Evolutionary conservation across 352 stramenopile species (phyloP).

Genomic region (Globisporangium uncinulatum): DNA sequence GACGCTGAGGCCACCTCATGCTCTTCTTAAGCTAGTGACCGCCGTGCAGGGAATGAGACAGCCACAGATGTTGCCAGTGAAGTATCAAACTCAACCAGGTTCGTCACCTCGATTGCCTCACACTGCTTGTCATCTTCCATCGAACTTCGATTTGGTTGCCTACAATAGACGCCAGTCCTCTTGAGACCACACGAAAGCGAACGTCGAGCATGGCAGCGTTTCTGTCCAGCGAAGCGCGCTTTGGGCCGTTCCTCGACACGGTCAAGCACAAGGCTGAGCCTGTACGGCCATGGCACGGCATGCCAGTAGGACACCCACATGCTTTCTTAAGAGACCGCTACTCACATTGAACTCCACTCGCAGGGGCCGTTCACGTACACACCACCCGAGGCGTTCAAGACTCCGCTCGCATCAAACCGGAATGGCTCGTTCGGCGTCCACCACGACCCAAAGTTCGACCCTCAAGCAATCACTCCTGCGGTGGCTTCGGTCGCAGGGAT

Average conservation of each 20-base stretch:
- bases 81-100: too few relatives aligned
- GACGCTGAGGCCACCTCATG: too few relatives aligned
- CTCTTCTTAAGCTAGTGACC: too few relatives aligned
- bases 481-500: slow-evolving; percentile 5
- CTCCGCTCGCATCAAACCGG: slow-evolving; percentile 8
- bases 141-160: too few relatives aligned
- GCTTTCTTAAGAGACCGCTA: not conserved
- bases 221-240: slow-evolving; percentile 35
- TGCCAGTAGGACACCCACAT: not conserved
- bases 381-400: slow-evolving; percentile 12
- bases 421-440: slow-evolving; percentile 39
- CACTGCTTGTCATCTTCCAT: too few relatives aligned
- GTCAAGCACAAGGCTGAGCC: slow-evolving; percentile 29
- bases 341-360: not conserved
- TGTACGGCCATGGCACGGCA: slow-evolving; percentile 14
- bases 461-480: not conserved
- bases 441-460: slow-evolving; percentile 9
- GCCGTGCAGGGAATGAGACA: too few relatives aligned
- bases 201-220: slow-evolving; percentile 31
- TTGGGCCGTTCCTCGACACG: slow-evolving; percentile 37
- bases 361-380: slow-evolving; percentile 51
- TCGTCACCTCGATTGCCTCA: too few relatives aligned
- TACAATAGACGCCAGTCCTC: too few relatives aligned
- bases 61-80: too few relatives aligned
- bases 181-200: not conserved